Evolutionary conservation across 768 basidiomycete genomes (phyloP).

Genomic region (Roridomyces roridus): DNA sequence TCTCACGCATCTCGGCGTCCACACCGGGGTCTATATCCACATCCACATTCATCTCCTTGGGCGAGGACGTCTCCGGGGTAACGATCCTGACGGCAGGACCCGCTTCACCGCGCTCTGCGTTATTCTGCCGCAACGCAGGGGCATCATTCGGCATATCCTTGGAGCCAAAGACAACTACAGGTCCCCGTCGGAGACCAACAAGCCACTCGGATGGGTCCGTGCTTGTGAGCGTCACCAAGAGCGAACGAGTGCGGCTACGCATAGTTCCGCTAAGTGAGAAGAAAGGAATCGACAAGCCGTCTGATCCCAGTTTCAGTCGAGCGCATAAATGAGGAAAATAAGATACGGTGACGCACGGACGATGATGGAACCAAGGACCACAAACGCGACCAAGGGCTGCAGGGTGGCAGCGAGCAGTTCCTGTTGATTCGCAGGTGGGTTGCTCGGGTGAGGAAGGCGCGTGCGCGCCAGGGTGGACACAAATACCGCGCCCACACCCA

Average conservation of each 20-base stretch:
- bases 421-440: conserved; percentile 69
- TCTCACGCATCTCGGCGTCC: too few relatives aligned
- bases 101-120: too few relatives aligned
- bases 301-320: too few relatives aligned
- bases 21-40: too few relatives aligned
- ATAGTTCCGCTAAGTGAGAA: conserved; percentile 59
- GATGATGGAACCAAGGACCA: conserved; percentile 87
- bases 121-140: too few relatives aligned
- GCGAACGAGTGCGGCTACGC: conserved; percentile 51
- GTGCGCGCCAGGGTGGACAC: conserved; percentile 77
- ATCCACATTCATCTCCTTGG: too few relatives aligned
- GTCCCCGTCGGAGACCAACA: conserved; percentile 35
- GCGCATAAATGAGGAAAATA: not conserved
- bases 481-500: conserved; percentile 94
- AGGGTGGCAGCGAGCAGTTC: conserved; percentile 77
- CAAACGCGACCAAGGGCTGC: conserved; percentile 80
- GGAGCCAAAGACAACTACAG: not conserved
- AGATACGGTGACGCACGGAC: conserved; percentile 61
- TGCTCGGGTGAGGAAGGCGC: conserved; percentile 59
- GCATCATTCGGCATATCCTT: too few relatives aligned
- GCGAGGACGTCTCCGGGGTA: too few relatives aligned
- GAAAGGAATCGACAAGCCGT: conserved; percentile 74
- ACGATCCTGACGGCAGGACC: too few relatives aligned
- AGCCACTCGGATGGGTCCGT: conserved; percentile 53
- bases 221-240: conserved; percentile 49